A percentile compares a stretch with the other conserved stretches of the same genome.
Conservation (phyloP, 192 early-diverging fungal species). For the Funneliformis geosporum region DNA sequence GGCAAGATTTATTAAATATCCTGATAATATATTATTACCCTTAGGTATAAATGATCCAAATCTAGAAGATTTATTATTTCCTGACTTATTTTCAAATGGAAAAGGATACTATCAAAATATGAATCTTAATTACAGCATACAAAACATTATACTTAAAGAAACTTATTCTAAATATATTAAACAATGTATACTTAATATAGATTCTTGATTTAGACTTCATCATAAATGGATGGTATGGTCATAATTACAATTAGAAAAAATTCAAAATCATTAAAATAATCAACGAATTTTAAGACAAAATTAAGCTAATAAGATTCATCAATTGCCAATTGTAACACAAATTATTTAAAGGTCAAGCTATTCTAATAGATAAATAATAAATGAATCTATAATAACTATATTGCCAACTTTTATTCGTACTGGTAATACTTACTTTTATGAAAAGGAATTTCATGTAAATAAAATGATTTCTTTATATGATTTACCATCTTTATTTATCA, state of each 20-base stretch:
- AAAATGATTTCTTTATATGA: neutral
- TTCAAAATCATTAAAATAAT: neutral
- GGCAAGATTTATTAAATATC: no score
- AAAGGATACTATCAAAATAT: no score
- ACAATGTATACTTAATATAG: neutral
- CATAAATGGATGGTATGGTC: neutral
- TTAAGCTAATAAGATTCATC: neutral
- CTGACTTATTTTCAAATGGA: no score
- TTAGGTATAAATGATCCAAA: no score
- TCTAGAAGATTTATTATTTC: no score
- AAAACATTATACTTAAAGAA: no score
- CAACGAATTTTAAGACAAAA: neutral
- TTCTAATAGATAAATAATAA: neutral
- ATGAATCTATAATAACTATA: neutral
- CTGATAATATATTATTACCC: no score
- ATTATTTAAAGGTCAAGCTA: neutral
- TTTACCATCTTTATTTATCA: neutral
- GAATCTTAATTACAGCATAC: no score
- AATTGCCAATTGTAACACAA: neutral
- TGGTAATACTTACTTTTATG: neutral
- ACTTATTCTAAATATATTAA: no score
- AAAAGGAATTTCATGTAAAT: neutral
- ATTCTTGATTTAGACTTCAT: neutral
- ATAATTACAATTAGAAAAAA: constrained; percentile 17
- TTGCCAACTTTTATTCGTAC: neutral